Evolutionary conservation across 2,329 filamentous ascomycete genomes (phyloP).

Genomic region (Triangularia setosa): DNA sequence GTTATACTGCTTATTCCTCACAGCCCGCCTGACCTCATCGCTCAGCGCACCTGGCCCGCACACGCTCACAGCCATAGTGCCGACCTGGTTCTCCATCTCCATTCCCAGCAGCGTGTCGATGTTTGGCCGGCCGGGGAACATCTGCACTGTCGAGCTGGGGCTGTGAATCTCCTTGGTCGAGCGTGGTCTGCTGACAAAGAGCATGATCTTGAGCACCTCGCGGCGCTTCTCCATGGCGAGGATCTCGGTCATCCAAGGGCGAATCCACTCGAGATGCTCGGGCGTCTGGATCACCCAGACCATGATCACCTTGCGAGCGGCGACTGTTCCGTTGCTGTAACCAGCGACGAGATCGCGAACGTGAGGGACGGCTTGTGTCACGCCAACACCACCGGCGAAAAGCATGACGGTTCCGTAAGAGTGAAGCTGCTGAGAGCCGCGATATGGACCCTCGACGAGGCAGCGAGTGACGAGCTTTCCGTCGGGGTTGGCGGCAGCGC

Average conservation of each 20-base stretch:
- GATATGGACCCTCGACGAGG: conserved; percentile 73
- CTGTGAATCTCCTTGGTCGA: conserved; percentile 79
- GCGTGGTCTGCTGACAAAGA: conserved; percentile 71
- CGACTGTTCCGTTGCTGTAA: conserved; percentile 64
- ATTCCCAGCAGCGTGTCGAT: conserved; percentile 67
- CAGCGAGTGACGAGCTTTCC: conserved; percentile 61
- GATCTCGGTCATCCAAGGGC: conserved; percentile 79
- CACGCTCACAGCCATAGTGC: conserved; percentile 69
- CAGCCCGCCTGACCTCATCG: conserved; percentile 68
- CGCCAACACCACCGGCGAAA: conserved; percentile 76
- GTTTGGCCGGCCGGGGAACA: conserved; percentile 78
- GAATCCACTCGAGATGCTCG: conserved; percentile 79
- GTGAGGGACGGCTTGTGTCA: conserved; percentile 75
- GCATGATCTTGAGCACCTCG: conserved; percentile 70
- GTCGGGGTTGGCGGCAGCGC: conserved; percentile 57
- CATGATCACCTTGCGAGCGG: conserved; percentile 66
- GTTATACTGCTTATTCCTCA: conserved; percentile 59
- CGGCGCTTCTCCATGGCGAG: conserved; percentile 70
- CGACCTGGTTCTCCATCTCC: conserved; percentile 71
- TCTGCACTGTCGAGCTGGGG: conserved; percentile 72
- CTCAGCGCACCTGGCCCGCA: conserved; percentile 71
- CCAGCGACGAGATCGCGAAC: conserved; percentile 68
- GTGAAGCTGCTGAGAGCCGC: conserved; percentile 64
- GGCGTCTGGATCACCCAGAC: conserved; percentile 77
- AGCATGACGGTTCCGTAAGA: conserved; percentile 77